Evolutionary conservation across 208 protist genomes (phyloP), one percentile per base, ranked within the genome.

Genomic region (Trypanosoma melophagium): DNA sequence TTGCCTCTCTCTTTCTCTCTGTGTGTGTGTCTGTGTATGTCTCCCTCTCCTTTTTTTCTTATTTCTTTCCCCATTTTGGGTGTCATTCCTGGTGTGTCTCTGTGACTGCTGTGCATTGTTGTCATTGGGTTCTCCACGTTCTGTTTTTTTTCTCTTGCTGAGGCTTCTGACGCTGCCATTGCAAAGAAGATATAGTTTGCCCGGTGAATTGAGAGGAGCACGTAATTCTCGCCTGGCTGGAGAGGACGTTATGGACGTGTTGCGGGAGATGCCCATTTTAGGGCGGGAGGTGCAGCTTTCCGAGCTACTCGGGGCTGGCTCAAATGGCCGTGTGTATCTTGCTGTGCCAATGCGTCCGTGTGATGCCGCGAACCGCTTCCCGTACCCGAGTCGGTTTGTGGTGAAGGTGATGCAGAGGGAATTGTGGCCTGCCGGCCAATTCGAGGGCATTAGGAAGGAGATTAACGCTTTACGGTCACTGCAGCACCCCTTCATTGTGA

Each of bases 401-500:
- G 83, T 94, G 38, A 94, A 94, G 80, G 66, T 94, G 25, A 89
- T 94, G 69, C 83, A 73, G 2, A 55, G 71, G 19, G 76, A 79
- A 0, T 49, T 85, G 24, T 90, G 67, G 71, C 76, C 61, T 17
- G 50, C 74, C 13, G 59, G 74, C 19, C 62, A 80, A 31, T 14
- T 84, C 13, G 51, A 75, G 14, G 54, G n/a, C 14, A 73, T 88
- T 14, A 58, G 84, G 45, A 71, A 78, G 0, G 89, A 94, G 67
- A 62, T 92, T 44, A 64, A 79, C 0, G 76, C 86, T 13, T 60
- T 90, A 10, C 80, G 81, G 25, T 64, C 70, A 24, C 75, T 94
- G 55, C 50, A 80, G 2, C 85, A 94, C 59, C 86, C 83, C 0
- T 84, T 81, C 71, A 83, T 94, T 65, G 82, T 94, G n/a, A 56